Conservation (phyloP, 805 yeast species). For the Teunomyces cretensis region DNA sequence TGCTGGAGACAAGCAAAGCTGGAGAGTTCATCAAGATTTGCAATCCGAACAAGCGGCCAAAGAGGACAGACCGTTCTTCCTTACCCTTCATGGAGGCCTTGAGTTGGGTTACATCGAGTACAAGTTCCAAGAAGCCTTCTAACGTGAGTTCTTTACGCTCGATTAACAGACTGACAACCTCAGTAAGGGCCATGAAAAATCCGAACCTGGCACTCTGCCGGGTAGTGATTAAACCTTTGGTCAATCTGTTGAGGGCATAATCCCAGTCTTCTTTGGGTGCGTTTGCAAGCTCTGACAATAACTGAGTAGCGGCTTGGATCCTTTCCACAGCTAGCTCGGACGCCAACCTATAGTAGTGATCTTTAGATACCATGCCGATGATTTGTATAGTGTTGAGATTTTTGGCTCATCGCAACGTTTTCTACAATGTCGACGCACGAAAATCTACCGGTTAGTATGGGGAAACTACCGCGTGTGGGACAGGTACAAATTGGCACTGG, state of each 20-base stretch:
- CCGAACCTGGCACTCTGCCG: constrained; percentile 86
- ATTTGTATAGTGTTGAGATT: background rate
- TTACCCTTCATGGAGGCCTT: constrained; percentile 61
- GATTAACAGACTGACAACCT: constrained; percentile 45
- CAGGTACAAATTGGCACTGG: no score
- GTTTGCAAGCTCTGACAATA: constrained; percentile 58
- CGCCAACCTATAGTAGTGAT: constrained; percentile 73
- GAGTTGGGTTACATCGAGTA: constrained; percentile 32
- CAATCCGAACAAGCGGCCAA: constrained; percentile 83
- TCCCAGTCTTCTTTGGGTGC: constrained; percentile 63
- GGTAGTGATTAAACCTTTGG: constrained; percentile 78
- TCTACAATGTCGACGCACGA: background rate
- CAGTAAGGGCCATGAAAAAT: constrained; percentile 83
- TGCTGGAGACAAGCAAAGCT: constrained; percentile 17
- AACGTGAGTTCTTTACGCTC: constrained; percentile 26
- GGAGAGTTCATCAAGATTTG: constrained; percentile 63
- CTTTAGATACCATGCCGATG: constrained; percentile 58
- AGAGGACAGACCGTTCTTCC: constrained; percentile 74
- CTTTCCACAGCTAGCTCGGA: constrained; percentile 76
- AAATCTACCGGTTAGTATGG: background rate
- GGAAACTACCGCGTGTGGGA: constrained; percentile 1
- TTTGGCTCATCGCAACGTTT: constrained; percentile 9
- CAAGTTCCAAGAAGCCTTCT: constrained; percentile 38
- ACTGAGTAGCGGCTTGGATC: constrained; percentile 63
- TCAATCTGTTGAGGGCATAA: constrained; percentile 75